Percentiles rank a stretch among this genome's conserved stretches.
phyloP scores from a whole-genome alignment of 2,329 filamentous ascomycete genomes.

The Fusarium nanum region DNA sequence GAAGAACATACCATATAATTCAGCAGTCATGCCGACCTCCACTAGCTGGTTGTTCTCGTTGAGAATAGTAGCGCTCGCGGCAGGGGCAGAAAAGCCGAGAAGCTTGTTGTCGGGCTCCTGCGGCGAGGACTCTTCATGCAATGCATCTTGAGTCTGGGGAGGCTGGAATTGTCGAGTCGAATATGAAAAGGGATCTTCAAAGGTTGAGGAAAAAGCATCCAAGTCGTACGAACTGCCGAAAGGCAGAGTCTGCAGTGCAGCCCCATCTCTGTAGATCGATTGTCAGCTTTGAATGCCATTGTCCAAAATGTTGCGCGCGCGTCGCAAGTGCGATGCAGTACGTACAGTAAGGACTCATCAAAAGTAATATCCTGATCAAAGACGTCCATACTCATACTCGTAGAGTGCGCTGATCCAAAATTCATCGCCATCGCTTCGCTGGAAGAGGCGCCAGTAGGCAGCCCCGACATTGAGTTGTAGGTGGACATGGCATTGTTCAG shows the following conservation, averaged over 20 bases:
- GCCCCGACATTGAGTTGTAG: conserved; percentile 67
- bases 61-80: conserved; percentile 69
- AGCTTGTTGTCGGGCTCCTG: conserved; percentile 75
- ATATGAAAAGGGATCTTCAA: conserved; percentile 74
- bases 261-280: conserved; percentile 48
- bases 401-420: conserved; percentile 50
- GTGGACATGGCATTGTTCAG: conserved; percentile 66
- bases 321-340: conserved; percentile 24
- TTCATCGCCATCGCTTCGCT: conserved; percentile 62
- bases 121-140: conserved; percentile 61
- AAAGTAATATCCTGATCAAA: conserved; percentile 66
- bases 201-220: conserved; percentile 69
- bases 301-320: conserved; percentile 20
- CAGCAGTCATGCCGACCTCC: conserved; percentile 75
- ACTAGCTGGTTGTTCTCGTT: conserved; percentile 73
- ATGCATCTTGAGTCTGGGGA: conserved; percentile 56
- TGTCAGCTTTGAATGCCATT: conserved; percentile 29
- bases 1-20: conserved; percentile 90
- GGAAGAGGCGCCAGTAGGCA: conserved; percentile 58
- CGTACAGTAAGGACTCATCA: conserved; percentile 68
- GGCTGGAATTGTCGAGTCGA: conserved; percentile 62
- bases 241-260: conserved; percentile 55
- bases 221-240: conserved; percentile 72
- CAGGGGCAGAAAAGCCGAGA: conserved; percentile 76
- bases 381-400: conserved; percentile 59